phyloP scores from a whole-genome alignment of 768 basidiomycete genomes.

The Amyloporia xantha region DNA sequence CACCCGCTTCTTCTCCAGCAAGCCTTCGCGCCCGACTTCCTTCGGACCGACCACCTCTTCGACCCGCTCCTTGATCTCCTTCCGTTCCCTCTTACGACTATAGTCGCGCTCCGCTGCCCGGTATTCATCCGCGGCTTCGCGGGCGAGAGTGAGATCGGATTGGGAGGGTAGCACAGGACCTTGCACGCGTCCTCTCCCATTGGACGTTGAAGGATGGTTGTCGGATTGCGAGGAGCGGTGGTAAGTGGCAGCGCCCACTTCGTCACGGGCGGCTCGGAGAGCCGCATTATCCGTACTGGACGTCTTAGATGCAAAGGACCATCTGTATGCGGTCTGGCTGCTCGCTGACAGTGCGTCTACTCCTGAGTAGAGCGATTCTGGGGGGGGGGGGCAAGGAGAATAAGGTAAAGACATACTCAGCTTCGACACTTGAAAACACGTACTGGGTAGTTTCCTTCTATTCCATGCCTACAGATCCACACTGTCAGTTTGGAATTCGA shows the following conservation, averaged over 20 bases:
- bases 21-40: conserved; percentile 73
- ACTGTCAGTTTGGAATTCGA: too few relatives aligned
- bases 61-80: conserved; percentile 58
- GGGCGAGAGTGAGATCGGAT: conserved; percentile 62
- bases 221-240: conserved; percentile 13
- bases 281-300: conserved; percentile 53
- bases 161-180: conserved; percentile 67
- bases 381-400: conserved; percentile 1
- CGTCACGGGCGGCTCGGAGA: conserved; percentile 50
- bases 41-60: conserved; percentile 81
- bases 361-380: conserved; percentile 55
- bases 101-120: conserved; percentile 44
- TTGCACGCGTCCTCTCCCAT: conserved; percentile 37
- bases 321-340: conserved; percentile 78
- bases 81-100: conserved; percentile 62
- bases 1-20: conserved; percentile 81
- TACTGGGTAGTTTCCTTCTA: conserved; percentile 64
- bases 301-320: conserved; percentile 72
- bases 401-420: not conserved
- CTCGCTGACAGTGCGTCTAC: conserved; percentile 54
- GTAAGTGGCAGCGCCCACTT: conserved; percentile 45
- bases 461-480: conserved; percentile 64
- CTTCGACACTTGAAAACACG: conserved; percentile 13
- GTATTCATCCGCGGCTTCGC: conserved; percentile 52
- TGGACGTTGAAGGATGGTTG: conserved; percentile 8